Conservation (phyloP, 202 grass and related monocot genomes). For the Eragrostis tef region DNA sequence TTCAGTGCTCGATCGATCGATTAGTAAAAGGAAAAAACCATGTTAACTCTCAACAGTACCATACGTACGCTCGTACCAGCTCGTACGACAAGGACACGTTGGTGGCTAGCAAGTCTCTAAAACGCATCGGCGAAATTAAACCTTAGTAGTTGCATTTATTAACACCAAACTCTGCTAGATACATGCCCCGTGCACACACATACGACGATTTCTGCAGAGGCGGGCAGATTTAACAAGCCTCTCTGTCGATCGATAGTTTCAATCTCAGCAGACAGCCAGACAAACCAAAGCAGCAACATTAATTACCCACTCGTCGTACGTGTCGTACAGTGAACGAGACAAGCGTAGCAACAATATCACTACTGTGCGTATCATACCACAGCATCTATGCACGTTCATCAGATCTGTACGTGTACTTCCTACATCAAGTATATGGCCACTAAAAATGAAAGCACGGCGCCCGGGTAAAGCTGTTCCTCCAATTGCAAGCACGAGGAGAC, state of each 20-base stretch:
- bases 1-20: background rate
- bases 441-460: background rate
- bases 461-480: background rate
- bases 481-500: background rate
- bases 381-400: constrained; percentile 11
- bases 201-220: background rate
- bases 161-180: background rate
- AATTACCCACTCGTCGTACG: background rate
- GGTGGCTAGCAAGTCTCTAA: background rate
- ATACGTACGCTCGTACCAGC: constrained; percentile 14
- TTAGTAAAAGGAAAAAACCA: background rate
- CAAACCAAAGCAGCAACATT: background rate
- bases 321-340: background rate
- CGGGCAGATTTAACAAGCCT: background rate
- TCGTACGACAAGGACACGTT: constrained; percentile 3
- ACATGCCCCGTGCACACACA: background rate
- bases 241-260: background rate
- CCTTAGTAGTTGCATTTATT: constrained; percentile 1
- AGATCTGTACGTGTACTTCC: constrained; percentile 10
- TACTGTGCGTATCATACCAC: background rate
- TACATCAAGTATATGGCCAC: background rate
- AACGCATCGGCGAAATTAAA: background rate
- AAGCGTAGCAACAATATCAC: background rate
- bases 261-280: background rate
- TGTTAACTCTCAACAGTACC: background rate